Evolutionary conservation across 495 filamentous ascomycete genomes (phyloP), one percentile per base, ranked within the genome.

Genomic region (Trichoderma erinaceum): DNA sequence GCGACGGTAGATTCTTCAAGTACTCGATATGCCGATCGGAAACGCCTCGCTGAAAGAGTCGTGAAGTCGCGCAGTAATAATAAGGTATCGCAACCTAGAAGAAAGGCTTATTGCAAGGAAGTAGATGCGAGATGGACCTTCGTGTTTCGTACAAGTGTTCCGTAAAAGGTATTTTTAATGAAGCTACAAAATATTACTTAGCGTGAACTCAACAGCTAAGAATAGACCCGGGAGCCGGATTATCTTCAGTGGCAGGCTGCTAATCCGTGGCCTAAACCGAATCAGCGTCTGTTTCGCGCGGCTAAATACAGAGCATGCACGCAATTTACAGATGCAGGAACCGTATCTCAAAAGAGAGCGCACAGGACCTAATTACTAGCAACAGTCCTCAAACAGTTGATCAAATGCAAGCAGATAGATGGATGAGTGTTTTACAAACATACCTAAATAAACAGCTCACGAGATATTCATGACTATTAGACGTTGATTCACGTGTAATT

Each of bases 171-270:
- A 7, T 23, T 52, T 21, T 52, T 52, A 0, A 48, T n/a, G 12
- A n/a, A 48, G 44, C 15, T 16, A n/a, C 15, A 18, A n/a, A n/a
- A 48, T 7, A 1, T 21, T 52, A 21, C n/a, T 25, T 21, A 6
- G 18, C 25, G 50, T 61, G 56, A 25, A 61, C 56, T 61, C 12
- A 12, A 23, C 56, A 35, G 56, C 25, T 15, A 25, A n/a, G n/a
- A n/a, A 21, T 56, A 16, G 21, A 56, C 50, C 50, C 50, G n/a
- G 50, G n/a, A 56, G 50, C n/a, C 50, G 50, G n/a, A 56, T 56
- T 56, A 56, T 56, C 21, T 25, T 21, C 50, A 56, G 43, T 18
- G 12, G 35, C 35, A 7, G 8, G 35, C 35, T 38, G 35, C 35
- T 38, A 38, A 38, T 38, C 4, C 35, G 35, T 38, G 12, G 43